These are phyloP conservation scores for Metschnikowia kunwiensis DNA, from an alignment of 805 yeast genomes.

Conservation along the genomic window DNA sequence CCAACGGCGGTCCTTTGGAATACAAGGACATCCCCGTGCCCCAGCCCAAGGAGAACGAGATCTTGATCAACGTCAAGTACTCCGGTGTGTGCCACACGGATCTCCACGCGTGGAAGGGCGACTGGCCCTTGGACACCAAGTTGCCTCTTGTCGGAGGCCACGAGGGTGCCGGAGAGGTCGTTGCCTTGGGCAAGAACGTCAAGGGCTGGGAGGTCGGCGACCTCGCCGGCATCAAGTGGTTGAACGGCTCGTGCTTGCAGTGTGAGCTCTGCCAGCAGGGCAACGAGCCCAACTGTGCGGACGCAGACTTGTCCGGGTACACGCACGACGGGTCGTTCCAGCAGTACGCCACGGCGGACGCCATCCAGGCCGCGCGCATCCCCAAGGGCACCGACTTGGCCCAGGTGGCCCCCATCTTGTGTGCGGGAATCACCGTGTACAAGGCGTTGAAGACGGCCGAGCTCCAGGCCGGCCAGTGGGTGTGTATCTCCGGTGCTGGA, in stretches of 20 bases:
- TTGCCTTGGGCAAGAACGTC: constrained; percentile 40
- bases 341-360: constrained; percentile 64
- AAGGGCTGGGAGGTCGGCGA: constrained; percentile 44
- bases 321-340: constrained; percentile 72
- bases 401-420: constrained; percentile 58
- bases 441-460: constrained; percentile 63
- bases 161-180: constrained; percentile 49
- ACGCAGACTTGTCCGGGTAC: constrained; percentile 71
- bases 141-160: constrained; percentile 48
- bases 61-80: constrained; percentile 43
- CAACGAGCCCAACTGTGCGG: constrained; percentile 53
- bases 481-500: constrained; percentile 73
- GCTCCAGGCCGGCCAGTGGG: constrained; percentile 65
- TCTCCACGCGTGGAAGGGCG: constrained; percentile 48
- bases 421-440: constrained; percentile 69
- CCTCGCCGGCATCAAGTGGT: constrained; percentile 45
- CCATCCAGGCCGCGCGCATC: constrained; percentile 59
- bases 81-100: constrained; percentile 49
- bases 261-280: constrained; percentile 43
- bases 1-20: constrained; percentile 40
- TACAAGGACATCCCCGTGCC: constrained; percentile 43
- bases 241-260: constrained; percentile 42
- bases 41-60: constrained; percentile 38
- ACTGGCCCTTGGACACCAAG: constrained; percentile 45
- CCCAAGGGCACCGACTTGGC: constrained; percentile 55